phyloP scores from a whole-genome alignment of 306 rosid species.

The Dalbergia cultrata region DNA sequence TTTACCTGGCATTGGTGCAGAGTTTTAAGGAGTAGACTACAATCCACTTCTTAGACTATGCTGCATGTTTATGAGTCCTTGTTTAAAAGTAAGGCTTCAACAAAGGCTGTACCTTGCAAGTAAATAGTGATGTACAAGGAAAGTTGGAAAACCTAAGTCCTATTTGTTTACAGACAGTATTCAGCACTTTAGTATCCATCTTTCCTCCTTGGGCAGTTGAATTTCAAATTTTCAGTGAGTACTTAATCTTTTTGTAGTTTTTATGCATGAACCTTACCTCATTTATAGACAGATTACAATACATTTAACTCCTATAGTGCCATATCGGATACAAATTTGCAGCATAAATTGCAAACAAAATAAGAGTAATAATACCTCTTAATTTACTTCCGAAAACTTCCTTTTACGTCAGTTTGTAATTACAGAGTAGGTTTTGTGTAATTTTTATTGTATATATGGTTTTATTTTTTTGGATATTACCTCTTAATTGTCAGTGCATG shows the following conservation, averaged over 20 bases:
- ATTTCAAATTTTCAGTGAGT: background rate
- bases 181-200: background rate
- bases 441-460: background rate
- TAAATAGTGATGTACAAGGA: background rate
- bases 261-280: background rate
- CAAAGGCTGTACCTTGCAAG: background rate
- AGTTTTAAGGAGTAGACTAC: background rate
- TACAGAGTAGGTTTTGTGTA: constrained; percentile 10
- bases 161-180: background rate
- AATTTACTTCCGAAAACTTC: no score
- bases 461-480: background rate
- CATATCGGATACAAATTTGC: background rate
- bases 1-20: background rate
- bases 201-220: background rate
- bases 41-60: background rate
- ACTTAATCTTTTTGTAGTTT: background rate
- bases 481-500: background rate
- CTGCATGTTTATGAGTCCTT: constrained; percentile 4
- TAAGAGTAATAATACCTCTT: no score
- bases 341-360: no score
- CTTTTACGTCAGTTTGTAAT: background rate
- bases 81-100: constrained; percentile 7
- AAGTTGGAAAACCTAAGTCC: background rate
- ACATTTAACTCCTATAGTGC: background rate
- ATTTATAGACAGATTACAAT: background rate